Conservation (phyloP, 176 grass and related monocot genomes). For the Lolium perenne region DNA sequence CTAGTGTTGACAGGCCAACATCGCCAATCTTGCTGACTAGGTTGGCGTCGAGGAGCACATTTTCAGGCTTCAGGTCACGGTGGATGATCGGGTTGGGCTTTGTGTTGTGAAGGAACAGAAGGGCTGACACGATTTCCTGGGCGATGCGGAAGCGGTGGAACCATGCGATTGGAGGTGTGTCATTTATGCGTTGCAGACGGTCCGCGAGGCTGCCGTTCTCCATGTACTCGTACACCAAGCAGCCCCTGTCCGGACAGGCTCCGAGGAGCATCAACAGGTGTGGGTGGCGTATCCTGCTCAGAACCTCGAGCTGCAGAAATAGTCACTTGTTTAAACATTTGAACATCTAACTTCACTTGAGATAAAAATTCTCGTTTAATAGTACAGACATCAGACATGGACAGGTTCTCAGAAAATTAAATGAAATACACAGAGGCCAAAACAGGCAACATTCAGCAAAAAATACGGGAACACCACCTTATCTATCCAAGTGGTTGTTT, state of each 20-base stretch:
- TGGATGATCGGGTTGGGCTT: conserved; percentile 86
- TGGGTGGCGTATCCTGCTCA: conserved; percentile 70
- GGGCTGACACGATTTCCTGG: conserved; percentile 62
- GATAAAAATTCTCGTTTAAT: background rate
- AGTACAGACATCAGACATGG: background rate
- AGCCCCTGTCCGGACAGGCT: conserved; percentile 72
- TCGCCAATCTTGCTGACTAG: conserved; percentile 86
- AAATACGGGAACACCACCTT: background rate
- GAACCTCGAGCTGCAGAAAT: conserved; percentile 72
- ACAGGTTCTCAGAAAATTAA: background rate
- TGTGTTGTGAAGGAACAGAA: conserved; percentile 71
- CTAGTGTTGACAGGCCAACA: conserved; percentile 74
- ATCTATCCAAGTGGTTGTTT: background rate
- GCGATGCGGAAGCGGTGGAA: conserved; percentile 64
- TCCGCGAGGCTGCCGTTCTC: conserved; percentile 94
- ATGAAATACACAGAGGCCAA: background rate
- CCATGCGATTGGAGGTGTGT: conserved; percentile 67
- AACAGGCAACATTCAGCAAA: background rate
- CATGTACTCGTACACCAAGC: conserved; percentile 96
- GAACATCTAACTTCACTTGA: background rate
- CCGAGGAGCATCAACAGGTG: conserved; percentile 80
- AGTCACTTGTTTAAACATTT: conserved; percentile 12
- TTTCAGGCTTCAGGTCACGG: conserved; percentile 91
- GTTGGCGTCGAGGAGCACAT: conserved; percentile 73
- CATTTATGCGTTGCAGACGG: conserved; percentile 62